phyloP scores from a whole-genome alignment of 306 rosid genomes.

The Sphenostylis stenocarpa region DNA sequence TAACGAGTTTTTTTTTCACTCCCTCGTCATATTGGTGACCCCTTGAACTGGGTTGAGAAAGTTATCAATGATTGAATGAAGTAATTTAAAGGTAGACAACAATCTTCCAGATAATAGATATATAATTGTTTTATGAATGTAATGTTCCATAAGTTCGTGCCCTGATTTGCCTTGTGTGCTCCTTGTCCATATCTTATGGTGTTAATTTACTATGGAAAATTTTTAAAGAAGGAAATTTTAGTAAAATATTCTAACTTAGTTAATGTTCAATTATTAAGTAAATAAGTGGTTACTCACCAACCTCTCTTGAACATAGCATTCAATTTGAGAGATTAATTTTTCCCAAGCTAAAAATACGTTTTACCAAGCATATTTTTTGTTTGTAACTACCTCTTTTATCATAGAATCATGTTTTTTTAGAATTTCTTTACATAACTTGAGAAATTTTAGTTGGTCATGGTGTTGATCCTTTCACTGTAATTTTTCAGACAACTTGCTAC shows the following conservation, averaged over 20 bases:
- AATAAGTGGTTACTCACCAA: background rate
- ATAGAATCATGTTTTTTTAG: background rate
- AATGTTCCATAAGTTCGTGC: background rate
- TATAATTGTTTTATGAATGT: background rate
- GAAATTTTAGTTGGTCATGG: background rate
- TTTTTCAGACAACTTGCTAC: constrained; percentile 6
- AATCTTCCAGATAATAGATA: background rate
- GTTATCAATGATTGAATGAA: background rate
- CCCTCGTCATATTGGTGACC: background rate
- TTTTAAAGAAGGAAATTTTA: background rate
- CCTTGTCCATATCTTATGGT: background rate
- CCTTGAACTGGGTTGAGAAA: background rate
- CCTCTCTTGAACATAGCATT: background rate
- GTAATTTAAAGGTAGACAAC: background rate
- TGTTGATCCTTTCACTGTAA: background rate
- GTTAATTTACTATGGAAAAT: background rate
- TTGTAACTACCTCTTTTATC: background rate
- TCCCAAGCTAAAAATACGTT: background rate
- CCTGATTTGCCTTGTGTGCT: background rate
- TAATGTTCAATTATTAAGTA: background rate
- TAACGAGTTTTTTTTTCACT: too few relatives aligned
- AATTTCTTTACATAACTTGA: background rate
- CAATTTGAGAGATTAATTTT: background rate
- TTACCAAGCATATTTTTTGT: background rate
- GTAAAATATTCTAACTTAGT: background rate